phyloP scores from a whole-genome alignment of 2,329 filamentous ascomycete genomes.

The Geosmithia morbida region DNA sequence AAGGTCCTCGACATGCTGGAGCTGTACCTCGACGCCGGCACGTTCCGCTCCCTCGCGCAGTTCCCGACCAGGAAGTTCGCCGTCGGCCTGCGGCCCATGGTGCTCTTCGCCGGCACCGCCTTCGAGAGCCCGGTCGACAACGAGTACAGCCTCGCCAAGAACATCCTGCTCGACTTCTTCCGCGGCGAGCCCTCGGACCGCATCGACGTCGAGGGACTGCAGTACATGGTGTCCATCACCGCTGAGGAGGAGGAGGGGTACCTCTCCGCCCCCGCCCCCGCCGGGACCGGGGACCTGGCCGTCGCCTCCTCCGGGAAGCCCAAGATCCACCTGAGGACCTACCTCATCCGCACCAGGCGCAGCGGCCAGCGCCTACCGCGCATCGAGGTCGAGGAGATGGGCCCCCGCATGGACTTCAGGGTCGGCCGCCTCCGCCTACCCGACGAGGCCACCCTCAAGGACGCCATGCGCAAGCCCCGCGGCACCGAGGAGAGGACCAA shows the following conservation, averaged over 20 bases:
- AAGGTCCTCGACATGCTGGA: conserved; percentile 94
- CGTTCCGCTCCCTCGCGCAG: conserved; percentile 53
- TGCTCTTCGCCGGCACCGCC: conserved; percentile 77
- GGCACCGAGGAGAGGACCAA: conserved; percentile 63
- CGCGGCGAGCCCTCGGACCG: conserved; percentile 59
- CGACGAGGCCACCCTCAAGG: conserved; percentile 69
- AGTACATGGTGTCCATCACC: conserved; percentile 74
- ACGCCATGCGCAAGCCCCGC: conserved; percentile 78
- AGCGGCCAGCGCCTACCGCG: conserved; percentile 77
- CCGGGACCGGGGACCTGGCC: conserved; percentile 8
- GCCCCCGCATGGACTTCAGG: conserved; percentile 82
- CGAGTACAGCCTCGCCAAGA: conserved; percentile 77
- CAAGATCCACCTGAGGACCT: conserved; percentile 57
- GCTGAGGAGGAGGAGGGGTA: conserved; percentile 43
- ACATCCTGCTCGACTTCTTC: conserved; percentile 81
- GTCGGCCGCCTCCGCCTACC: conserved; percentile 70
- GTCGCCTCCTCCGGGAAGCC: conserved; percentile 35
- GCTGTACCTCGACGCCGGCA: conserved; percentile 63
- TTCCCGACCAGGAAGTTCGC: conserved; percentile 67
- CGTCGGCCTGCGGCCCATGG: conserved; percentile 74
- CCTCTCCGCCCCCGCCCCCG: conserved; percentile 6
- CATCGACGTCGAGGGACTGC: conserved; percentile 88
- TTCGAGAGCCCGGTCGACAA: conserved; percentile 73
- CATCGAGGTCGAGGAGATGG: conserved; percentile 91
- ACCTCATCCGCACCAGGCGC: conserved; percentile 74